These are phyloP conservation scores for Senna siamea DNA, from an alignment of 306 rosid species.

Conservation along the genomic window DNA sequence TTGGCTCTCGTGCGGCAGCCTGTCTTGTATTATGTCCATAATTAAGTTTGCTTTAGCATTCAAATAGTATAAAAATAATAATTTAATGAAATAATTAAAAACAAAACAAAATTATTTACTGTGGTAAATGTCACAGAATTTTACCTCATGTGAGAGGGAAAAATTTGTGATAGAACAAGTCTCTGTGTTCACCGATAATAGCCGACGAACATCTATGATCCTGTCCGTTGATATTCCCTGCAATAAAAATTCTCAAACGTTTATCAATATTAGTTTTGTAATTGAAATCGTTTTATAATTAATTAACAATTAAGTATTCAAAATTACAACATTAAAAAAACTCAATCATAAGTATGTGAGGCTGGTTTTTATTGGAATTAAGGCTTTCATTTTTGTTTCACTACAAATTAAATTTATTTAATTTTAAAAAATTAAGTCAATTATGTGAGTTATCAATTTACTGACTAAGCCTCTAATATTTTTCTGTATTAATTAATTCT, in stretches of 20 bases:
- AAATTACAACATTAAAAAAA: not conserved
- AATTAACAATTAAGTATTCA: not conserved
- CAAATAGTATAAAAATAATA: not conserved
- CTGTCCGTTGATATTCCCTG: constrained; percentile 99
- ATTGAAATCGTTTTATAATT: not conserved
- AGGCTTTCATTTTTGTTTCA: too few relatives aligned
- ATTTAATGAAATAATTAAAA: not conserved
- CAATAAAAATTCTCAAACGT: not conserved
- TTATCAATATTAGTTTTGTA: not conserved
- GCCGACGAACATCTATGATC: constrained; percentile 78
- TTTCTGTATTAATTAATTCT: too few relatives aligned
- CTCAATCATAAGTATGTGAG: too few relatives aligned
- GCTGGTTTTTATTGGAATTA: too few relatives aligned
- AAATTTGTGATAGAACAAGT: constrained; percentile 79
- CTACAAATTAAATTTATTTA: not conserved
- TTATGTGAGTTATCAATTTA: too few relatives aligned
- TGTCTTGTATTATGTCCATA: constrained; percentile 21
- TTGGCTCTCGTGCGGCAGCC: constrained; percentile 10
- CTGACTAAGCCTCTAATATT: too few relatives aligned
- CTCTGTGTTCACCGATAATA: constrained; percentile 65
- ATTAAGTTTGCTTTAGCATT: too few relatives aligned
- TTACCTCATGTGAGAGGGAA: constrained; percentile 87
- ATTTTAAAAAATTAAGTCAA: not conserved
- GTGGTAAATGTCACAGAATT: not conserved
- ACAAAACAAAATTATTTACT: not conserved